A percentile compares a stretch with the other conserved stretches of the same genome.
Conservation (phyloP, 306 rosid genomes). For the Ceratonia siliqua region DNA sequence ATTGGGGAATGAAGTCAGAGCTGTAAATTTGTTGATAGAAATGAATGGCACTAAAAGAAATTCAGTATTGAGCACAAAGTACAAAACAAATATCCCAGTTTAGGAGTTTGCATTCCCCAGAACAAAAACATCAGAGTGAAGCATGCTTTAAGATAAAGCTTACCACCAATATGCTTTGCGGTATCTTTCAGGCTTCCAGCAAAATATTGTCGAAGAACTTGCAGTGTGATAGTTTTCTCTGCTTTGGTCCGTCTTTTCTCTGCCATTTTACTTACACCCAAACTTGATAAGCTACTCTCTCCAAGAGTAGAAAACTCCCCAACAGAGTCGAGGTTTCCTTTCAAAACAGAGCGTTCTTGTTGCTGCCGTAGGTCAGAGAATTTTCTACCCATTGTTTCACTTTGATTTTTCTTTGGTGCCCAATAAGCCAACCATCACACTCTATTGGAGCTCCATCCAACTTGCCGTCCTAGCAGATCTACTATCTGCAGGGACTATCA, state of each 20-base stretch:
- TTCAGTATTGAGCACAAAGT: background rate
- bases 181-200: slow-evolving; percentile 97
- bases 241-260: slow-evolving; percentile 79
- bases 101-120: background rate
- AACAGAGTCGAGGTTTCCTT: slow-evolving; percentile 43
- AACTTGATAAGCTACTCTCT: slow-evolving; percentile 55
- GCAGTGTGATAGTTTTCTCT: slow-evolving; percentile 82
- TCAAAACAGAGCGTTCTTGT: slow-evolving; percentile 35
- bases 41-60: background rate
- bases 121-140: slow-evolving; percentile 17
- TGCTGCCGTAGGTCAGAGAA: slow-evolving; percentile 43
- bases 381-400: slow-evolving; percentile 36
- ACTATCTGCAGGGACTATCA: slow-evolving; percentile 27
- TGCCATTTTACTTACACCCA: slow-evolving; percentile 48
- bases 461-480: slow-evolving; percentile 30
- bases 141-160: too few relatives aligned
- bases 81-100: background rate
- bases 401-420: slow-evolving; percentile 37
- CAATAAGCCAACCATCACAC: slow-evolving; percentile 38
- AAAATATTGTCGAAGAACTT: slow-evolving; percentile 82
- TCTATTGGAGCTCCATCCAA: slow-evolving; percentile 37
- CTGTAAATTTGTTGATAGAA: background rate
- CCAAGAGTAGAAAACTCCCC: slow-evolving; percentile 50
- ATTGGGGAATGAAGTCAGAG: background rate
- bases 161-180: slow-evolving; percentile 97